Percentiles rank a stretch among this genome's conserved stretches.
Evolutionary conservation across 2,329 filamentous ascomycete genomes (phyloP).

Genomic region (Sarocladium strictum): DNA sequence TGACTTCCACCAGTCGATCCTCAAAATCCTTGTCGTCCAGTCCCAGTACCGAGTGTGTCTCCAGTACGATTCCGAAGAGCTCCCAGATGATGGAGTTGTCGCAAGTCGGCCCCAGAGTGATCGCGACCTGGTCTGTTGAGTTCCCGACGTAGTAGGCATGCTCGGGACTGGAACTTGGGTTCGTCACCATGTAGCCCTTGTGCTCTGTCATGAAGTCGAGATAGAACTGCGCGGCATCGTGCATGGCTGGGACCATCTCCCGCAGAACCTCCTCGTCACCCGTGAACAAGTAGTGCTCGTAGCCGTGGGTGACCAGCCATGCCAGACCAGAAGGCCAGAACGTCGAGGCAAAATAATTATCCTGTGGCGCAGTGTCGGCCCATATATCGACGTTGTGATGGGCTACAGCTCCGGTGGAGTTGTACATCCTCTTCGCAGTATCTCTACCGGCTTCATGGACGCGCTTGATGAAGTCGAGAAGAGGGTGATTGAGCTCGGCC

Average conservation of each 20-base stretch:
- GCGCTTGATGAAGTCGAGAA: constrained; percentile 27
- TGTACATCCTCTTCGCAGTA: constrained; percentile 30
- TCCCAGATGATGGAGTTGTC: constrained; percentile 13
- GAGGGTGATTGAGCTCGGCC: constrained; percentile 30
- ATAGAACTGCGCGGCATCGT: constrained; percentile 29
- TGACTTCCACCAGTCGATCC: constrained; percentile 4
- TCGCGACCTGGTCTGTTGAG: constrained; percentile 12
- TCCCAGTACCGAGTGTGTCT: neutral
- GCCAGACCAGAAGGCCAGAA: constrained; percentile 20
- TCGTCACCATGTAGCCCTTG: constrained; percentile 19
- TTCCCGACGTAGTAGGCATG: constrained; percentile 17
- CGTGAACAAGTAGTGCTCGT: constrained; percentile 19
- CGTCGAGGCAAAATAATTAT: constrained; percentile 23
- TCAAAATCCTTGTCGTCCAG: constrained; percentile 9
- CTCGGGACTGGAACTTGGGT: constrained; percentile 20
- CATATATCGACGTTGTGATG: constrained; percentile 35
- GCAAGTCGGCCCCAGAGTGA: constrained; percentile 21
- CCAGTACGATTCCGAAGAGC: constrained; percentile 11
- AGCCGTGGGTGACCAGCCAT: constrained; percentile 18
- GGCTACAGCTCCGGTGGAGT: constrained; percentile 27
- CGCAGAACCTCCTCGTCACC: constrained; percentile 14
- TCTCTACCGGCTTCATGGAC: constrained; percentile 22
- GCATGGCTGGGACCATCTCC: constrained; percentile 23
- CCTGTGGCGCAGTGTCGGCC: constrained; percentile 30
- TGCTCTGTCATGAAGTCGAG: constrained; percentile 30